Evolutionary conservation across 106 monocot species (phyloP).

Genomic region (Allium cepa): DNA sequence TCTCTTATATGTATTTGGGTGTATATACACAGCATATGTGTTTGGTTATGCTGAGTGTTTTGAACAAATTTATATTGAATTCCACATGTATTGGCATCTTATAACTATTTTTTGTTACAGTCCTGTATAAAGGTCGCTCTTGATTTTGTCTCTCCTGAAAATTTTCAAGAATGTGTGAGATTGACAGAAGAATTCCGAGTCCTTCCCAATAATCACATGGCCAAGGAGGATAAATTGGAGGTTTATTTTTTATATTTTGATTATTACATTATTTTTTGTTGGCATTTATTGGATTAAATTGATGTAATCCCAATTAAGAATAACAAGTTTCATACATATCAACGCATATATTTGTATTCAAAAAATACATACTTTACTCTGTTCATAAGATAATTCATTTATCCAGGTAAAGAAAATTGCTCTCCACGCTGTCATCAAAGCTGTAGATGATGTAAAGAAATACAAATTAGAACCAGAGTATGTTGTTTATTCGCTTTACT

Average conservation of each 20-base stretch:
- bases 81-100: no score
- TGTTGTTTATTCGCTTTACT: not conserved
- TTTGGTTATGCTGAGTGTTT: no score
- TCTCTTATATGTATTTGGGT: no score
- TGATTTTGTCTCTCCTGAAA: conserved; percentile 51
- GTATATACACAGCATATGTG: no score
- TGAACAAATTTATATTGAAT: no score
- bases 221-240: conserved; percentile 40
- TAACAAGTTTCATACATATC: not conserved
- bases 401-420: conserved; percentile 26
- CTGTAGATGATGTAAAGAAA: not conserved
- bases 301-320: not conserved
- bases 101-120: conserved; percentile 6
- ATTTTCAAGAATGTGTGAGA: conserved; percentile 22
- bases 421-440: conserved; percentile 14
- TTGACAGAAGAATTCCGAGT: conserved; percentile 32
- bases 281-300: not conserved
- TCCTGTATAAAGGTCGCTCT: conserved; percentile 55
- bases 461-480: not conserved
- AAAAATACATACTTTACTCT: not conserved
- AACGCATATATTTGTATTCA: not conserved
- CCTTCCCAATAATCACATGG: conserved; percentile 35
- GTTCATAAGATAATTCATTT: not conserved
- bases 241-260: conserved; percentile 2
- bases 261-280: not conserved